phyloP scores from a whole-genome alignment of 768 basidiomycete genomes.

The Kwoniella dendrophila region DNA sequence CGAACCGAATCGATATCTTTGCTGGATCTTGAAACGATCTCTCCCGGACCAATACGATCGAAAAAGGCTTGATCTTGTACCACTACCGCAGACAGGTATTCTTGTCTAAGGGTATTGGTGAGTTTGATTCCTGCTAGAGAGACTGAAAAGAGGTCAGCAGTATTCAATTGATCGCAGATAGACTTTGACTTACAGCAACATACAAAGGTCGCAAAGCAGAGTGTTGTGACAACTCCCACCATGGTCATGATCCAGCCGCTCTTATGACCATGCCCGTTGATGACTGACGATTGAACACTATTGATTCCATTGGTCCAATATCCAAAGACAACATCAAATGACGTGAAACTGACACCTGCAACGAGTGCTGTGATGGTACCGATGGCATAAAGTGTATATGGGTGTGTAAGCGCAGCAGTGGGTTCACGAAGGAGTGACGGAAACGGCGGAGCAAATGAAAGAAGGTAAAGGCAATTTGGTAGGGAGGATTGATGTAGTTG shows the following conservation, averaged over 20 bases:
- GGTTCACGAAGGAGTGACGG: constrained; percentile 29
- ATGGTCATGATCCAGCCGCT: constrained; percentile 44
- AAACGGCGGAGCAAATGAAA: constrained; percentile 40
- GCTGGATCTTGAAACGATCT: constrained; percentile 35
- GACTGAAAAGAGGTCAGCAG: constrained; percentile 28
- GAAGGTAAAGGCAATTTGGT: constrained; percentile 38
- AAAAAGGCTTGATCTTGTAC: constrained; percentile 46
- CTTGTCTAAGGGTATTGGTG: constrained; percentile 32
- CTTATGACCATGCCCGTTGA: constrained; percentile 22
- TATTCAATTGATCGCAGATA: background rate
- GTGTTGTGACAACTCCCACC: constrained; percentile 30
- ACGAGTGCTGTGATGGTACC: constrained; percentile 34
- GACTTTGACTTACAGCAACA: constrained; percentile 38
- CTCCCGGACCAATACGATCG: constrained; percentile 43
- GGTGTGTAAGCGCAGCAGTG: constrained; percentile 27
- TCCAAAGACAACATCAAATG: constrained; percentile 42
- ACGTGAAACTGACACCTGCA: constrained; percentile 40
- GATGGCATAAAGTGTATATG: constrained; percentile 28
- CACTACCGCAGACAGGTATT: constrained; percentile 40
- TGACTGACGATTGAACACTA: constrained; percentile 1
- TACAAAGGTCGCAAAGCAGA: constrained; percentile 26
- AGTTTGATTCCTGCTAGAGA: constrained; percentile 31
- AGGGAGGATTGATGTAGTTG: constrained; percentile 17
- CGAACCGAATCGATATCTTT: constrained; percentile 41
- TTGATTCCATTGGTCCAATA: constrained; percentile 44